Evolutionary conservation across 257 asterid species (phyloP), one percentile per base, ranked within the genome.

Genomic region (Apocynum venetum): DNA sequence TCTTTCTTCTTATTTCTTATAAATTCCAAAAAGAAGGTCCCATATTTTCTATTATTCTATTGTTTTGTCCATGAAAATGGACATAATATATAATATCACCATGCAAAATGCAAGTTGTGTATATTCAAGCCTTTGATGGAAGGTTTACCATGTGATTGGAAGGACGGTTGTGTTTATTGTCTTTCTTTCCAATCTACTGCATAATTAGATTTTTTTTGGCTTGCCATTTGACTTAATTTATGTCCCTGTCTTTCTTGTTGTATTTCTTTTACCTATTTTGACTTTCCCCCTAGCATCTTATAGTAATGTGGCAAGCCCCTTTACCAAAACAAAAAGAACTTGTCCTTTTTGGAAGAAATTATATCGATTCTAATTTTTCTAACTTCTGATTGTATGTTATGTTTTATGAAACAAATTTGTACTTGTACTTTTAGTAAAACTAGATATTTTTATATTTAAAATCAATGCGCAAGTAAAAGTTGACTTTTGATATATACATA

Each of bases 211-310:
- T 77, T 65, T 67, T 43, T 25, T 25, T 25, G 31, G 6, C 44
- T n/a, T 67, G 75, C n/a, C 49, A 12, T 68, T 77, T 69, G 80
- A 77, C 80, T 69, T 69, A 46, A 7, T 48, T 53, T 59, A 3
- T 56, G 25, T 56, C 75, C 47, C 57, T 69, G 40, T 69, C 25
- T 53, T 20, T 53, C 4, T 52, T 14, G 13, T 53, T 53, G 7
- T 53, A 53, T 53, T 53, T 53, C 59, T 53, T 53, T 53, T 14
- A 53, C 7, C 59, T 53, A 53, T 1, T 36, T 64, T 36, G 1
- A 36, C 20, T 11, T 63, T 36, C 4, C 7, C 14, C 70, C 11
- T 14, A 35, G 8, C 44, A 64, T 36, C 12, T 25, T 25, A 25
- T 25, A 25, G 31, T 25, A 25, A 25, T 25, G 31, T 25, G 31